These are phyloP conservation scores for Chondrostereum purpureum DNA, from an alignment of 1,284 basidiomycete species.

Conservation along the genomic window DNA sequence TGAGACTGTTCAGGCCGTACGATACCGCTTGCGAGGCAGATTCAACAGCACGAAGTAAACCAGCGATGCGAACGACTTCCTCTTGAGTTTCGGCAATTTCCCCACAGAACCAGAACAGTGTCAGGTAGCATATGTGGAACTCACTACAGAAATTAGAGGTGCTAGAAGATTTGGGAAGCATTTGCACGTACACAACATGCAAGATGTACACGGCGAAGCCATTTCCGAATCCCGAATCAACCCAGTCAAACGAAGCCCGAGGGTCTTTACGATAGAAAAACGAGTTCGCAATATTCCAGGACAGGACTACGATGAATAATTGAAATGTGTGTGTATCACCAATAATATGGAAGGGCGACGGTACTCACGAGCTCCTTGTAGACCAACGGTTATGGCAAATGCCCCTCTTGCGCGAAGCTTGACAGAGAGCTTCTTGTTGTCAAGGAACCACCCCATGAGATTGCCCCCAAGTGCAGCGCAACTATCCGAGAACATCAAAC, in stretches of 20 bases:
- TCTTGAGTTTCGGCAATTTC: conserved; percentile 9
- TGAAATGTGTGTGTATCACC: not conserved
- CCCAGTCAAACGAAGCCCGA: conserved; percentile 14
- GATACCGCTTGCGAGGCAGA: conserved; percentile 14
- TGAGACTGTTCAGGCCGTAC: conserved; percentile 8
- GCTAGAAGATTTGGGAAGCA: no score
- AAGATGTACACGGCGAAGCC: conserved; percentile 12
- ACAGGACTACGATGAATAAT: conserved; percentile 1
- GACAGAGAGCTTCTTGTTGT: conserved; percentile 6
- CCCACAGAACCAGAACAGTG: conserved; percentile 9
- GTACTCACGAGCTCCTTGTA: conserved; percentile 11
- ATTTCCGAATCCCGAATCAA: conserved; percentile 11
- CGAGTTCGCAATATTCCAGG: conserved; percentile 7
- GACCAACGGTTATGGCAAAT: conserved; percentile 8
- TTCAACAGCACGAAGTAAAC: conserved; percentile 12
- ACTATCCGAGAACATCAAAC: not conserved
- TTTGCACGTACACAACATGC: conserved; percentile 5
- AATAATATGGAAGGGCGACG: not conserved
- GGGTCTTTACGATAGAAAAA: conserved; percentile 6
- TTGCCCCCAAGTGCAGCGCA: conserved; percentile 11
- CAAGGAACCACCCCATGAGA: conserved; percentile 11
- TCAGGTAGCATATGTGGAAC: conserved; percentile 7
- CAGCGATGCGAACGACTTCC: conserved; percentile 13
- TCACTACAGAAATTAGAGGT: conserved; percentile 2
- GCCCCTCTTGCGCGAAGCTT: conserved; percentile 9